Evolutionary conservation across 345 rosid genomes (phyloP), one percentile per base, ranked within the genome.

Genomic region (Anacardium occidentale): DNA sequence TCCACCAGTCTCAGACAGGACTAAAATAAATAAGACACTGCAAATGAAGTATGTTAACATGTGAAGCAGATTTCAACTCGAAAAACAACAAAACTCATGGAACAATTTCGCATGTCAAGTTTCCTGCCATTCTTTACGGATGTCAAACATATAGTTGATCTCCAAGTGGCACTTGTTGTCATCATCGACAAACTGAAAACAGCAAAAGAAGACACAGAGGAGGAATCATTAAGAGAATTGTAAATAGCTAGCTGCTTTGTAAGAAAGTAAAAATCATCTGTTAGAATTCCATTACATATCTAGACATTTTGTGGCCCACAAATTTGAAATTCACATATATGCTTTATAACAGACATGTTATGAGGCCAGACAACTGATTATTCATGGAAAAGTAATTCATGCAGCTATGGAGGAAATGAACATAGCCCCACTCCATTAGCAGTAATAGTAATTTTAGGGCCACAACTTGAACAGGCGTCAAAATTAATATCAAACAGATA

Each of bases 101-200:
- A 64, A 42, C 26, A 57, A 34, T 56, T n/a, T 48, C 53, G 42
- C 21, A 8, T 52, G 66, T 60, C 50, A 24, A 9, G 56, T 76
- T 70, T 69, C 75, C 56, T 50, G 85, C 97, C 98, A 89, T 0
- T 85, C 90, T 86, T 85, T 93, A 69, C 91, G 86, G 82, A 93
- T 93, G 76, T 91, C 93, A n/a, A 93, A 93, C 25, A 85, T 85
- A 84, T 93, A 93, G 86, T 87, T 93, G 86, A 93, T 86, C 85
- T 89, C 97, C 83, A 91, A 81, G 83, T 93, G 86, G 84, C 86
- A 83, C 80, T 89, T 93, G 81, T 86, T 83, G 74, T 93, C 98
- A 42, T 93, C 98, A 73, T 93, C 97, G 53, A 83, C 73, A 64
- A 93, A 91, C 97, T 93, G 88, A 65, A 78, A 76, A 60, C 52